These are phyloP conservation scores for Helianthus annuus DNA, from an alignment of 129 eudicot species.

Conservation along the genomic window DNA sequence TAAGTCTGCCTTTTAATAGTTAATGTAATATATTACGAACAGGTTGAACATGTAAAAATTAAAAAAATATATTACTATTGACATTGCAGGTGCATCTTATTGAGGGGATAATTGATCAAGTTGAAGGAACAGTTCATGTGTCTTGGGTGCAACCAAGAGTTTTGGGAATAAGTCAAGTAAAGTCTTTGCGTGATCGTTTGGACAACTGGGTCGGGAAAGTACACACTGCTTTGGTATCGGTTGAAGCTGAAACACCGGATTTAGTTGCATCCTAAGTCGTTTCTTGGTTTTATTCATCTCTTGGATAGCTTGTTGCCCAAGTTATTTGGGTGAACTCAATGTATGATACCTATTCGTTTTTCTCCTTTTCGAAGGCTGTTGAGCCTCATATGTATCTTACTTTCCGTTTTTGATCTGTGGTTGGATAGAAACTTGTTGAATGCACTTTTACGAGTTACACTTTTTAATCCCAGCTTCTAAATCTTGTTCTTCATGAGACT, in stretches of 20 bases:
- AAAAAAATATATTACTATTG: neutral
- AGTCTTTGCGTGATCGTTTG: conserved; percentile 76
- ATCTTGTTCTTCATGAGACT: no score
- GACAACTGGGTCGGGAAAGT: conserved; percentile 90
- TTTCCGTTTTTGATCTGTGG: neutral
- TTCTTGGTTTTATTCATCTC: conserved; percentile 35
- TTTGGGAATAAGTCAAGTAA: conserved; percentile 78
- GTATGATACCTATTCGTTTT: conserved; percentile 33
- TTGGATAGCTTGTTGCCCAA: conserved; percentile 17
- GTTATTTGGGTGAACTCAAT: conserved; percentile 13
- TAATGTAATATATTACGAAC: neutral
- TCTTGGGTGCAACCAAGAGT: conserved; percentile 99
- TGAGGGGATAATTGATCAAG: conserved; percentile 93
- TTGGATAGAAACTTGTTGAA: conserved; percentile 10
- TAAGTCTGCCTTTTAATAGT: conserved; percentile 36
- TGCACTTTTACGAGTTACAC: neutral
- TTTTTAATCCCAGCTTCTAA: no score
- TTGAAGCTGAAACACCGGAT: conserved; percentile 96
- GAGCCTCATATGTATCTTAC: conserved; percentile 3
- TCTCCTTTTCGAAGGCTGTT: conserved; percentile 1
- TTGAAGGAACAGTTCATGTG: conserved; percentile 82
- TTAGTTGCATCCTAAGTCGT: conserved; percentile 62
- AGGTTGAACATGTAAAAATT: neutral
- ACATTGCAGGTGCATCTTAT: conserved; percentile 78
- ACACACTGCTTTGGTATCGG: conserved; percentile 85